Base-by-base conservation (phyloP, 129 eudicot species). In the Lactuca sativa region DNA sequence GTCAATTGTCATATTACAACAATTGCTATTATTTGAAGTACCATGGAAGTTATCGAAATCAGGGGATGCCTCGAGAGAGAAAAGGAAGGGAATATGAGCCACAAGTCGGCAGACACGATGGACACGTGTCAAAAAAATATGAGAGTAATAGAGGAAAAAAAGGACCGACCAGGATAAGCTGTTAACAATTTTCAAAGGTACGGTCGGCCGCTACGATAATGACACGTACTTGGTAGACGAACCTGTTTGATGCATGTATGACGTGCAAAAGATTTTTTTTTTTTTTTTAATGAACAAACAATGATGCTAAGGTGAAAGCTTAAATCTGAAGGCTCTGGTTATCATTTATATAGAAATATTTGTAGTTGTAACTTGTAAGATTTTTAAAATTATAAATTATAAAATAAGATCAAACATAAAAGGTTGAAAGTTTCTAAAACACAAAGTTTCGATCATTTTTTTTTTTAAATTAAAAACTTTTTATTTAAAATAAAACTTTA, bases 181-280 rank as follows among this genome's bases (percentile, higher is more conserved):
- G 55, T 10, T n/a, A 1, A 37, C 12, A 47, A 30, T 6, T 32
- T 59, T 14, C 54, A 53, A 53, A 15, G 5, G 58, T 53, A 8
- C 59, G 68, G 61, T 72, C 69, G 61, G 62, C 77, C 62, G 61
- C 15, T 72, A 21, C 5, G 77, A 72, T 49, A 34, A 21, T 18
- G 77, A 72, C 69, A 61, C 77, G 77, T 72, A 60, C 33, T 9
- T 61, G 25, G 69, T 72, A 72, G 37, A 53, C 61, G 60, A 60
- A 72, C 69, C 9, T 30, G 47, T 9, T 59, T 71, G 12, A 30
- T 44, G 67, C 58, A 32, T 44, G 36, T 44, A 32, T 43, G 58
- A 32, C 66, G 8, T 40, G 65, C 8, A 41, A 7, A 41, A 41
- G 9, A 41, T 7, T 25, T 25, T 25, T 25, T 25, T 25, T 25